These are phyloP conservation scores for Collybia sordida DNA, from an alignment of 768 basidiomycete species.

Conservation along the genomic window DNA sequence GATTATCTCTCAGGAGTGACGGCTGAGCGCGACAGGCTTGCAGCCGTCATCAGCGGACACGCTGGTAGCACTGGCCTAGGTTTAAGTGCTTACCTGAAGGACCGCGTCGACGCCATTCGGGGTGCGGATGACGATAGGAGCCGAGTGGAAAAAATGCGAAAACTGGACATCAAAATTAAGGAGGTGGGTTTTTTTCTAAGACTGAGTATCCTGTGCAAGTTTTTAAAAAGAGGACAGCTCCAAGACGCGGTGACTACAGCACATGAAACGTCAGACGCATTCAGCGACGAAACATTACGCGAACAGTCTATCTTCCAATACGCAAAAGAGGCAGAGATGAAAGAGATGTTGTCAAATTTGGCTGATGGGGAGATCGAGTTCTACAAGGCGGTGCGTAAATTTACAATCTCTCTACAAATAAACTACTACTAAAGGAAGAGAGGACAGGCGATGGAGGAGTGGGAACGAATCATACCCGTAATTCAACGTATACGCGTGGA, in stretches of 20 bases:
- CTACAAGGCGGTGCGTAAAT: slow-evolving; percentile 68
- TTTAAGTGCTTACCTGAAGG: slow-evolving; percentile 85
- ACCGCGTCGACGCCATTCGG: slow-evolving; percentile 87
- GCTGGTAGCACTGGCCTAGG: slow-evolving; percentile 84
- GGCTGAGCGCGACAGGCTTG: slow-evolving; percentile 87
- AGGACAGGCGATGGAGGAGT: slow-evolving; percentile 88
- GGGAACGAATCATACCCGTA: slow-evolving; percentile 92
- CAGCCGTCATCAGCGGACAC: slow-evolving; percentile 87
- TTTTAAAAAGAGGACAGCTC: slow-evolving; percentile 47
- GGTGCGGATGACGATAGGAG: slow-evolving; percentile 93
- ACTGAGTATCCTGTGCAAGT: background rate
- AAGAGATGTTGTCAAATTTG: slow-evolving; percentile 85
- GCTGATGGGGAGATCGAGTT: slow-evolving; percentile 96
- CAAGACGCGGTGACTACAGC: slow-evolving; percentile 96
- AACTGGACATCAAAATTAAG: slow-evolving; percentile 92
- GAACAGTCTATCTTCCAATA: slow-evolving; percentile 91
- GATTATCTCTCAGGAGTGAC: slow-evolving; percentile 94
- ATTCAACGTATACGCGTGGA: slow-evolving; percentile 95
- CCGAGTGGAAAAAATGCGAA: slow-evolving; percentile 90
- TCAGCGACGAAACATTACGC: slow-evolving; percentile 90
- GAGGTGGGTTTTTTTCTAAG: slow-evolving; percentile 55
- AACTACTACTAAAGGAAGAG: background rate
- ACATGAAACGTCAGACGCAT: slow-evolving; percentile 94
- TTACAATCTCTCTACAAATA: slow-evolving; percentile 8
- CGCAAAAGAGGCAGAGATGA: slow-evolving; percentile 95